Percentiles rank a stretch among this genome's conserved stretches.
Conservation (phyloP, 2,329 filamentous ascomycete species). For the Neodidymelliopsis sp. region DNA sequence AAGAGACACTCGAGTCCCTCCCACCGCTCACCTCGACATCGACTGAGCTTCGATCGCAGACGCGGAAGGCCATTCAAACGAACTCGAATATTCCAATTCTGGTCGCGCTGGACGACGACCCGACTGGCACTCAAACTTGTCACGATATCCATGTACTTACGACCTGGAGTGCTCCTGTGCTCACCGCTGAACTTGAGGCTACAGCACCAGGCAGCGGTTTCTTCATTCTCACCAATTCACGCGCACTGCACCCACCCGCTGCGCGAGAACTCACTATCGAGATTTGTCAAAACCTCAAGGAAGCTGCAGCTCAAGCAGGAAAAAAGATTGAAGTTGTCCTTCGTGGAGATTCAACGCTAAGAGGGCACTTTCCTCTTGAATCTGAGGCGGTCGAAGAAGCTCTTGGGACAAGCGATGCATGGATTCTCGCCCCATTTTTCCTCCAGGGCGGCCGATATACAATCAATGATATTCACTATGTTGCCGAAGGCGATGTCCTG, state of each 20-base stretch:
- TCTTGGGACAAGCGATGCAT: slow-evolving; percentile 60
- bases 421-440: slow-evolving; percentile 67
- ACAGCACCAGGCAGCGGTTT: slow-evolving; percentile 56
- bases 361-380: slow-evolving; percentile 66
- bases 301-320: slow-evolving; percentile 51
- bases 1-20: slow-evolving; percentile 25
- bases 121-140: slow-evolving; percentile 69
- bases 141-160: slow-evolving; percentile 64
- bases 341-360: slow-evolving; percentile 63
- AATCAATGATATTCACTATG: slow-evolving; percentile 66
- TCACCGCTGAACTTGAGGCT: slow-evolving; percentile 54
- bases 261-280: slow-evolving; percentile 58
- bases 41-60: slow-evolving; percentile 28
- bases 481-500: slow-evolving; percentile 58
- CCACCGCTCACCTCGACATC: slow-evolving; percentile 25
- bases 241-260: slow-evolving; percentile 60
- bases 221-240: slow-evolving; percentile 68
- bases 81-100: slow-evolving; percentile 34
- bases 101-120: slow-evolving; percentile 62
- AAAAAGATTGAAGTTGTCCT: slow-evolving; percentile 63
- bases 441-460: slow-evolving; percentile 66
- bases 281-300: slow-evolving; percentile 60
- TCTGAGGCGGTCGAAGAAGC: slow-evolving; percentile 60
- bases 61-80: slow-evolving; percentile 26
- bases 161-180: slow-evolving; percentile 58